These are phyloP conservation scores for Microstegium vimineum DNA, from an alignment of 176 grass and related monocot species.

Conservation along the genomic window DNA sequence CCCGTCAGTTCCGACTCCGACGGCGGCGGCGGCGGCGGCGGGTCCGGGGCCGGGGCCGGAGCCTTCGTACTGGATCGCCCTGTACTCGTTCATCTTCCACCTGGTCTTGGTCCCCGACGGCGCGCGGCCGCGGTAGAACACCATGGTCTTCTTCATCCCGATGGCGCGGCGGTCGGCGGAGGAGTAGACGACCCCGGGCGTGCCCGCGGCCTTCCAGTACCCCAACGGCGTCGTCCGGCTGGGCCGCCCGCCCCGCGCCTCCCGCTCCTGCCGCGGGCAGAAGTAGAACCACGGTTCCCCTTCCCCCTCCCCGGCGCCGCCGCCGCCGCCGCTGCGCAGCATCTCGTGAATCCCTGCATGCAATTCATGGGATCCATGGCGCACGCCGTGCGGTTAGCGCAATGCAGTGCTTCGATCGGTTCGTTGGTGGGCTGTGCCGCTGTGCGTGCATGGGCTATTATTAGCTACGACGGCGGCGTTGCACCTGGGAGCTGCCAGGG, in stretches of 20 bases:
- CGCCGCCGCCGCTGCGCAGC: background rate
- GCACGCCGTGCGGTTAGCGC: background rate
- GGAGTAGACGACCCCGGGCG: conserved; percentile 70
- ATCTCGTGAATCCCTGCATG: conserved; percentile 41
- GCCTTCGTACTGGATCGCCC: conserved; percentile 39
- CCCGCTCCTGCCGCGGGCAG: conserved; percentile 79
- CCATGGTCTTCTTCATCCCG: conserved; percentile 91
- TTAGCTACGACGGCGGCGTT: background rate
- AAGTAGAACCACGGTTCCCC: conserved; percentile 99
- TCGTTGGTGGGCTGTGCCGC: background rate
- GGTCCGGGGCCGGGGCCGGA: background rate
- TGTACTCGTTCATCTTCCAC: conserved; percentile 99
- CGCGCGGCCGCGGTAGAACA: conserved; percentile 82
- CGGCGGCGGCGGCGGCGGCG: background rate
- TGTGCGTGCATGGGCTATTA: background rate
- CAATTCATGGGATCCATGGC: no score
- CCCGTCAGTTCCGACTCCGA: background rate
- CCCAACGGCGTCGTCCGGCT: conserved; percentile 83
- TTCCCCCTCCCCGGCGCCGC: conserved; percentile 22
- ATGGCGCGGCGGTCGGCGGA: conserved; percentile 46
- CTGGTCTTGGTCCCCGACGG: conserved; percentile 64
- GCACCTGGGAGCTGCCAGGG: conserved; percentile 66
- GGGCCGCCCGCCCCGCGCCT: conserved; percentile 77
- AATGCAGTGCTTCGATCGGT: background rate
- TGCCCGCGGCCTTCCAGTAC: conserved; percentile 98